A percentile compares a stretch with the other conserved stretches of the same genome.
These are phyloP conservation scores for Caloboletus inedulis DNA, from an alignment of 1,284 basidiomycete species.

Conservation along the genomic window DNA sequence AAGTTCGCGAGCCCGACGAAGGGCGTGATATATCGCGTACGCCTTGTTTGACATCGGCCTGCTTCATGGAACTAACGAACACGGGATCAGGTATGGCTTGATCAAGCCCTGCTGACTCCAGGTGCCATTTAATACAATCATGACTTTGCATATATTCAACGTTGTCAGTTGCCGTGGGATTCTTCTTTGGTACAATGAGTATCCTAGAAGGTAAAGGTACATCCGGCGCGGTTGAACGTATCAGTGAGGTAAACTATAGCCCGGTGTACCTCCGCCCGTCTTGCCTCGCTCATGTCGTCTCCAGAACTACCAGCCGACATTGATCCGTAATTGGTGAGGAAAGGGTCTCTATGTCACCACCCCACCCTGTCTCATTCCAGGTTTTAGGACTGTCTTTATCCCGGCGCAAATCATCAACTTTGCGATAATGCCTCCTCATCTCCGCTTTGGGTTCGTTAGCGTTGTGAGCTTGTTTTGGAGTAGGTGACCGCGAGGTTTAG, in stretches of 20 bases:
- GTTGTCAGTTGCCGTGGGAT: slow-evolving; percentile 55
- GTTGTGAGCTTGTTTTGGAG: slow-evolving; percentile 87
- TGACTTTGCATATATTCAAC: background rate
- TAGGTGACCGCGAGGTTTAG: slow-evolving; percentile 38
- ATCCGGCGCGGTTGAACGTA: slow-evolving; percentile 51
- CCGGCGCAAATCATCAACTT: slow-evolving; percentile 85
- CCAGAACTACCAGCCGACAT: slow-evolving; percentile 65
- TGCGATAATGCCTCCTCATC: slow-evolving; percentile 70
- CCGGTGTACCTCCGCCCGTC: background rate
- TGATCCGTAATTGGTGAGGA: slow-evolving; percentile 69
- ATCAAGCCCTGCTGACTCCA: slow-evolving; percentile 71
- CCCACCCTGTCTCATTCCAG: background rate
- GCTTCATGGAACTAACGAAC: background rate
- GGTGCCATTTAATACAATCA: slow-evolving; percentile 32
- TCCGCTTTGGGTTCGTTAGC: slow-evolving; percentile 76
- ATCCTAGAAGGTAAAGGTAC: slow-evolving; percentile 66
- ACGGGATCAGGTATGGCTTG: slow-evolving; percentile 59
- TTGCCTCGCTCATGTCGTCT: background rate
- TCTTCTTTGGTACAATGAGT: slow-evolving; percentile 76
- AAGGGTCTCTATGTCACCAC: background rate
- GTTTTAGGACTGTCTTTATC: slow-evolving; percentile 65
- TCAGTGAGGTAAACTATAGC: slow-evolving; percentile 46
- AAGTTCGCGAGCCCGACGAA: slow-evolving; percentile 57
- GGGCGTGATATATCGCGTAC: slow-evolving; percentile 58
- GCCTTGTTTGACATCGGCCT: slow-evolving; percentile 13